A percentile compares a stretch with the other conserved stretches of the same genome.
These are phyloP conservation scores for Heterobasidion irregulare DNA, from an alignment of 1,284 basidiomycete species.

Conservation along the genomic window DNA sequence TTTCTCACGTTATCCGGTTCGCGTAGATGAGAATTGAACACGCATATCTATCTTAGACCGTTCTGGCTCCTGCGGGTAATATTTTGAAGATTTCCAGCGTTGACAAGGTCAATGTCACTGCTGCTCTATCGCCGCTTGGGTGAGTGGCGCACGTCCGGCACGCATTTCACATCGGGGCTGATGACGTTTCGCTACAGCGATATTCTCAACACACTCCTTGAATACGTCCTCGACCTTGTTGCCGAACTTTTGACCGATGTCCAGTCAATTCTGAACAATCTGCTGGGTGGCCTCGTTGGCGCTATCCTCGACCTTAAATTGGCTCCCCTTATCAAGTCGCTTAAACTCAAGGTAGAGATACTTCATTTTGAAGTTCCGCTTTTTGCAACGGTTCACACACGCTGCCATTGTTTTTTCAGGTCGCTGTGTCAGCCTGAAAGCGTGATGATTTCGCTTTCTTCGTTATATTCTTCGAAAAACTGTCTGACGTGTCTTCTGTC, in stretches of 20 bases:
- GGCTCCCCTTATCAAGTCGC: not conserved
- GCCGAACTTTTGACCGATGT: not conserved
- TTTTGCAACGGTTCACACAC: too few relatives aligned
- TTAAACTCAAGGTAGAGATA: too few relatives aligned
- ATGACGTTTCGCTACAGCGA: not conserved
- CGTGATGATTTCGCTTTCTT: too few relatives aligned
- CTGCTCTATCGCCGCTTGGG: not conserved
- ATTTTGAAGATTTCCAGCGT: not conserved
- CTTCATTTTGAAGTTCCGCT: too few relatives aligned
- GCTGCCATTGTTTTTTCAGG: too few relatives aligned
- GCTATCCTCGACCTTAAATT: not conserved
- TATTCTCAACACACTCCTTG: not conserved
- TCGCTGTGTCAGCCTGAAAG: too few relatives aligned
- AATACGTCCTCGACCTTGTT: not conserved
- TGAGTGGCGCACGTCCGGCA: not conserved
- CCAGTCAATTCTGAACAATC: not conserved
- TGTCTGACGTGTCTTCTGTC: too few relatives aligned
- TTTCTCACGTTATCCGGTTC: not conserved
- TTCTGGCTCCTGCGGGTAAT: not conserved
- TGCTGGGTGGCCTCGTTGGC: not conserved
- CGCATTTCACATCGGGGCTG: not conserved
- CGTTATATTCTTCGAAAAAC: too few relatives aligned
- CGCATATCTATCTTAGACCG: not conserved
- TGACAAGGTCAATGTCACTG: not conserved
- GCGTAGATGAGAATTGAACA: not conserved